Evolutionary conservation across 2,329 filamentous ascomycete species (phyloP), one percentile per base, ranked within the genome.

Genomic region (Lachnellula occidentalis): DNA sequence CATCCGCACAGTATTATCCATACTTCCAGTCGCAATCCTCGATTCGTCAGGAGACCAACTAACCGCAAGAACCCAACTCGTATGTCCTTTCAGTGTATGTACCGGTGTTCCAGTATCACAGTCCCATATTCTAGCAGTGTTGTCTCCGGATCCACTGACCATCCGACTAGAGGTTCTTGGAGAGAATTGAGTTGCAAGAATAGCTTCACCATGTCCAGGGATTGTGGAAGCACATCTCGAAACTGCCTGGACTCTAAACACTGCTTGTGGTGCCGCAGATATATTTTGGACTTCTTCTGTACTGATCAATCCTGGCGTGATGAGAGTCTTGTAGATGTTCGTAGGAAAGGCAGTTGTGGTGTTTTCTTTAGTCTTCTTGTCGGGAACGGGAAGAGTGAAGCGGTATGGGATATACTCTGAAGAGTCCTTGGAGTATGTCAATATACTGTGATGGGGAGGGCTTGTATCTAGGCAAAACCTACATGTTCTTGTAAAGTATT

Each of bases 81-180:
- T 86, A 71, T 97, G 94, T 0, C 91, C 91, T 64, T 90, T 87
- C 48, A 97, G 74, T 0, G 91, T 97, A 71, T 88, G 82, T 58
- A 90, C 81, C 0, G 92, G 91, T 11, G 91, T 96, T 47, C 92
- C 92, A 0, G 91, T 96, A 66, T 96, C 90, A 48, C 90, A 92
- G 66, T 99, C 92, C 90, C 90, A 96, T 74, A 97, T 86, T 54
- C 92, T 78, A 0, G 92, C 92, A 1, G 92, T 96, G 63, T 87
- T 87, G 67, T 99, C 94, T 46, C 94, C 94, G 58, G 87, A 90
- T 0, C 92, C 94, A 1, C 90, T 96, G 0, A 91, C 92, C 71
- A 96, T 80, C 55, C 86, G 80, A 11, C 84, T 83, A 24, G 88
- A 92, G 6, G 81, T 84, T 37, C 81, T 80, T 0, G 92, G 92